Conservation (phyloP, 225 moss, liverwort and hornwort genomes). For the Antitrichia curtipendula region DNA sequence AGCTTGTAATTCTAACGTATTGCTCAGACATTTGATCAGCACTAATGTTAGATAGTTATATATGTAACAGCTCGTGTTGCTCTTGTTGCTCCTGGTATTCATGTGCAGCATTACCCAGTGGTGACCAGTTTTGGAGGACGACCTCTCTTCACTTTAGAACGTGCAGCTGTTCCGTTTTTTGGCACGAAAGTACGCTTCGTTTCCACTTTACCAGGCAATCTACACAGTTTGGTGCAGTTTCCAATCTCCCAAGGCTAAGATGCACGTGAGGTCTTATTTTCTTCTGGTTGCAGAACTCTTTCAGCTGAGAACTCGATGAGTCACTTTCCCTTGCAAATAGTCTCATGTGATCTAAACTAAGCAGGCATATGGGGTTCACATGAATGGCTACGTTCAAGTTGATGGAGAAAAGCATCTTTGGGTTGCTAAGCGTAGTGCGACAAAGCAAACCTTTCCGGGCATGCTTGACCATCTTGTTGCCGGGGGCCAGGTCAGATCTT, state of each 20-base stretch:
- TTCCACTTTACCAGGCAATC: not conserved
- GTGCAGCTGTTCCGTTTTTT: constrained; percentile 74
- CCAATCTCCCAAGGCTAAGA: not conserved
- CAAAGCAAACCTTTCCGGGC: constrained; percentile 78
- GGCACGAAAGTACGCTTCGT: constrained; percentile 61
- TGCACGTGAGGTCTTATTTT: not conserved
- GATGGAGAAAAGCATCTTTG: constrained; percentile 68
- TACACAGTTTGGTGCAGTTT: not conserved
- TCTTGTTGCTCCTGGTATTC: not conserved
- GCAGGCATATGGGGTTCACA: constrained; percentile 84
- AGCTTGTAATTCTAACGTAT: not conserved
- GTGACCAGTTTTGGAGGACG: constrained; percentile 49
- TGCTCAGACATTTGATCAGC: not conserved
- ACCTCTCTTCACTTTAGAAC: constrained; percentile 64
- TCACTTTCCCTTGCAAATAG: not conserved
- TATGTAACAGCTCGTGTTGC: not conserved
- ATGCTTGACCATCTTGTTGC: constrained; percentile 88
- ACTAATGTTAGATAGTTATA: not conserved
- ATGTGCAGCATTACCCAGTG: constrained; percentile 66
- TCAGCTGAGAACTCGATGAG: not conserved
- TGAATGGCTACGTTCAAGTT: constrained; percentile 75
- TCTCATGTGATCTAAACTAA: not conserved
- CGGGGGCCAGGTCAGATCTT: constrained; percentile 69
- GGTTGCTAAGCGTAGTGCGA: constrained; percentile 76
- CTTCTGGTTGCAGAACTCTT: not conserved